phyloP scores from a whole-genome alignment of 345 rosid genomes.

The Durio zibethinus region DNA sequence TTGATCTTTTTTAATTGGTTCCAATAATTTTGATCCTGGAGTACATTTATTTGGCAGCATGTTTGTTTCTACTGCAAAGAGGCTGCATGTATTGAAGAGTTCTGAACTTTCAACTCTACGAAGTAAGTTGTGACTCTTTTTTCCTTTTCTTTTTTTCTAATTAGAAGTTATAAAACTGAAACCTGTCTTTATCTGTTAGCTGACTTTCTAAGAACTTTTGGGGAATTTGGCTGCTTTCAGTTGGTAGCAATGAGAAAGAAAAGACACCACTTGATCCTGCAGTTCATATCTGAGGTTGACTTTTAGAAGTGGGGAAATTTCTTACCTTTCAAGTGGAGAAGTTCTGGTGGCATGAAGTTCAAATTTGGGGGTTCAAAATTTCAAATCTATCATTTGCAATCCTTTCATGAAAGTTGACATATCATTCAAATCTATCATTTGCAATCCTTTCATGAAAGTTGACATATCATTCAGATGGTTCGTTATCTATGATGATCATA shows the following conservation, averaged over 20 bases:
- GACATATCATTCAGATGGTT: neutral
- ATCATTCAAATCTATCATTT: neutral
- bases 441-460: neutral
- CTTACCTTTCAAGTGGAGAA: slow-evolving; percentile 4
- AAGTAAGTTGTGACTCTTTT: neutral
- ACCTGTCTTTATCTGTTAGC: neutral
- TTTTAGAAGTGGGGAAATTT: neutral
- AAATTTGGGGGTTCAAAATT: neutral
- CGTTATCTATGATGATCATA: neutral
- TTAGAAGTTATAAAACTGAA: neutral
- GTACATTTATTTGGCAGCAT: slow-evolving; percentile 46
- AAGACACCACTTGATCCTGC: slow-evolving; percentile 21
- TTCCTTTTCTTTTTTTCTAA: neutral
- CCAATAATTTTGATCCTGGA: neutral
- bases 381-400: neutral
- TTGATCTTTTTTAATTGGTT: neutral
- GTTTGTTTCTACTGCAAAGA: slow-evolving; percentile 87
- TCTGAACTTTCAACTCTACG: slow-evolving; percentile 47
- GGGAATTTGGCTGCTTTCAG: slow-evolving; percentile 17
- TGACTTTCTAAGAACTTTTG: slow-evolving; percentile 20
- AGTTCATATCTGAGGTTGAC: slow-evolving; percentile 15
- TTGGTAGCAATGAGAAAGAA: slow-evolving; percentile 20
- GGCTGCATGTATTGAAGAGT: slow-evolving; percentile 84
- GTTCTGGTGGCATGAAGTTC: neutral
- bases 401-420: neutral